Evolutionary conservation across 495 filamentous ascomycete genomes (phyloP).

Genomic region (Hyaloscypha finlandica): DNA sequence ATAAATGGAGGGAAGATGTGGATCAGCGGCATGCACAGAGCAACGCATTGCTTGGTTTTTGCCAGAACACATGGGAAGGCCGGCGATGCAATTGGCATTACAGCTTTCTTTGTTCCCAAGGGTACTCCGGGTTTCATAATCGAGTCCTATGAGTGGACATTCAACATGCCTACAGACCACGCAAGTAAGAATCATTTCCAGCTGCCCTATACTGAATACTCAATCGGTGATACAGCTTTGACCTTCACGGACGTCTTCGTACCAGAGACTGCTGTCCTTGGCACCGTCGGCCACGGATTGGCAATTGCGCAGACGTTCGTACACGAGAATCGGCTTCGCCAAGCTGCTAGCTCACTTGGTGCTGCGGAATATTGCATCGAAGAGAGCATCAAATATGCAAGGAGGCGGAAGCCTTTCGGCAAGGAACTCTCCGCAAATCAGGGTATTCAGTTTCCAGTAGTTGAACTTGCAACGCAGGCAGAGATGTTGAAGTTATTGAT

Average conservation of each 20-base stretch:
- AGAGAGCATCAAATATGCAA: slow-evolving; percentile 53
- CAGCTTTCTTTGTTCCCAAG: slow-evolving; percentile 56
- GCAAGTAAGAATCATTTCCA: slow-evolving; percentile 10
- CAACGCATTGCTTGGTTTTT: slow-evolving; percentile 61
- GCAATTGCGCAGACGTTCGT: slow-evolving; percentile 62
- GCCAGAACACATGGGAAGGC: slow-evolving; percentile 51
- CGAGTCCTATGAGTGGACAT: slow-evolving; percentile 59
- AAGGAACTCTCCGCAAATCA: slow-evolving; percentile 56
- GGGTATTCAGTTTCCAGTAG: slow-evolving; percentile 61
- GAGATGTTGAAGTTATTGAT: slow-evolving; percentile 63
- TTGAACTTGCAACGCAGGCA: slow-evolving; percentile 59
- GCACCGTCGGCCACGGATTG: slow-evolving; percentile 48
- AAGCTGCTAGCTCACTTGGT: slow-evolving; percentile 60
- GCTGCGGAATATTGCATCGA: slow-evolving; percentile 58
- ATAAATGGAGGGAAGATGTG: slow-evolving; percentile 61
- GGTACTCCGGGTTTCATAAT: slow-evolving; percentile 48
- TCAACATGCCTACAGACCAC: slow-evolving; percentile 66
- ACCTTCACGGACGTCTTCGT: slow-evolving; percentile 51
- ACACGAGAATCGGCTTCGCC: slow-evolving; percentile 62
- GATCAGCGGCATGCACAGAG: slow-evolving; percentile 61
- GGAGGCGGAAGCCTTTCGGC: slow-evolving; percentile 53
- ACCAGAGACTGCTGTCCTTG: slow-evolving; percentile 49
- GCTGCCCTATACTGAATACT: background rate
- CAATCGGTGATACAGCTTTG: slow-evolving; percentile 36
- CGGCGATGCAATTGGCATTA: slow-evolving; percentile 53